A percentile compares a stretch with the other conserved stretches of the same genome.
phyloP scores from a whole-genome alignment of 768 basidiomycete species.

The Leccinum rimulosum region DNA sequence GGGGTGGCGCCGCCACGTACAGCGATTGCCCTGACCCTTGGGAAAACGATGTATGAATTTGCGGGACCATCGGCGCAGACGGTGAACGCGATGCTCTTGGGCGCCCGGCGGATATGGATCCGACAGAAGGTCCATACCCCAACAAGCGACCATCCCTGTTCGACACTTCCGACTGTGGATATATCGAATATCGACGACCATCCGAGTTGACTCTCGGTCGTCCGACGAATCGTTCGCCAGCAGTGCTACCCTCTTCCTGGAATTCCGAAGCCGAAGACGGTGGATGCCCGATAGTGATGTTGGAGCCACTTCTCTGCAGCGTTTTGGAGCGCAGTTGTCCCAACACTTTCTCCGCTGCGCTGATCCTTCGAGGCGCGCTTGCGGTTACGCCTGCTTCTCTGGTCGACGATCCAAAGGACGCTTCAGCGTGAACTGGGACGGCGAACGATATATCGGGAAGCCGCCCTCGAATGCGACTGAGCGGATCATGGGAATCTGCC shows the following conservation, averaged over 20 bases:
- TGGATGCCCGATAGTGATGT: constrained; percentile 14
- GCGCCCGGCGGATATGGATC: constrained; percentile 36
- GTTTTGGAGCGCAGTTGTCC: constrained; percentile 62
- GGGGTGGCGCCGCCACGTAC: constrained; percentile 38
- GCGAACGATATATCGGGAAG: constrained; percentile 21
- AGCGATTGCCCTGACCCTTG: constrained; percentile 25
- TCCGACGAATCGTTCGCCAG: constrained; percentile 18
- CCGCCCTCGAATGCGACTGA: constrained; percentile 21
- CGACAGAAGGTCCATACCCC: constrained; percentile 22
- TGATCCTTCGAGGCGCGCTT: constrained; percentile 45
- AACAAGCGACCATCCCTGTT: constrained; percentile 22
- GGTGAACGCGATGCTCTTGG: constrained; percentile 56
- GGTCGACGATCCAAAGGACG: constrained; percentile 25
- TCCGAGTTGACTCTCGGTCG: constrained; percentile 32
- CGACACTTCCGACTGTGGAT: constrained; percentile 24
- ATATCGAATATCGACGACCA: constrained; percentile 23
- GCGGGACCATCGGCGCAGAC: constrained; percentile 47
- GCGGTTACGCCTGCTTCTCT: constrained; percentile 35
- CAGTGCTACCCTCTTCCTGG: constrained; percentile 14
- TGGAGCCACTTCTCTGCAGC: constrained; percentile 42
- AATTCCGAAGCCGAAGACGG: constrained; percentile 15
- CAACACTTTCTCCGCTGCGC: constrained; percentile 67
- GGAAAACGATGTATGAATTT: constrained; percentile 25
- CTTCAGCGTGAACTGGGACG: constrained; percentile 18
- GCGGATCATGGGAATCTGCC: constrained; percentile 13